Evolutionary conservation across 805 yeast species (phyloP), one percentile per base, ranked within the genome.

Genomic region (Brettanomyces custersianus): DNA sequence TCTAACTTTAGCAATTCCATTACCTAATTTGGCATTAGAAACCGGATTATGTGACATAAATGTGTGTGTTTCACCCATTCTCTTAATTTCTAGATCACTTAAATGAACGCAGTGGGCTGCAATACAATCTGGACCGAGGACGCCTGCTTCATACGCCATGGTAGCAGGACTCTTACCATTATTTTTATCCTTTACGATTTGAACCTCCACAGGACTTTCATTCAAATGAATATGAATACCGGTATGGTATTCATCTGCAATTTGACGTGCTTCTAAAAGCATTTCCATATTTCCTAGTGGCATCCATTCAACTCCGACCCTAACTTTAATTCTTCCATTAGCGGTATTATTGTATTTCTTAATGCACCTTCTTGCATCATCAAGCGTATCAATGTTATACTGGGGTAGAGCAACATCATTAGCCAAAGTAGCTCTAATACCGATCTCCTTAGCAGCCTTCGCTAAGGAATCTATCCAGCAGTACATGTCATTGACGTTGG

Each of bases 91-190:
- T 8, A 23, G 24, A 18, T 36, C 39, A 25, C 34, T 36, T 15
- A 36, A 25, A 32, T 36, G 39, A 25, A 36, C 39, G 24, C 39
- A 36, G 17, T 36, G 39, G n/a, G 39, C 39, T 10, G 39, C 39
- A 36, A 36, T 20, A 36, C 39, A 36, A 20, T 36, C 39, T 9
- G 39, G 39, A 12, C 39, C 39, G 4, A 36, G 16, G 23, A 36
- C 25, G 4, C 39, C 39, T 21, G 36, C 34, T 17, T 36, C 36
- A 17, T 36, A 36, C 4, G 39, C 39, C 22, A 36, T 13, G 12
- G 23, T 18, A 5, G 39, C 34, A 4, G 39, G 36, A 15, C 35
- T 29, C 17, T 22, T 19, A 8, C 32, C 32, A 20, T 36, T 36
- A 5, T 18, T 20, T 7, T 32, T 13, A 12, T 25, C 31, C 13